A percentile compares a stretch with the other conserved stretches of the same genome.
Evolutionary conservation across 2,329 filamentous ascomycete species (phyloP).

Genomic region (Arthrobotrys entomopaga): DNA sequence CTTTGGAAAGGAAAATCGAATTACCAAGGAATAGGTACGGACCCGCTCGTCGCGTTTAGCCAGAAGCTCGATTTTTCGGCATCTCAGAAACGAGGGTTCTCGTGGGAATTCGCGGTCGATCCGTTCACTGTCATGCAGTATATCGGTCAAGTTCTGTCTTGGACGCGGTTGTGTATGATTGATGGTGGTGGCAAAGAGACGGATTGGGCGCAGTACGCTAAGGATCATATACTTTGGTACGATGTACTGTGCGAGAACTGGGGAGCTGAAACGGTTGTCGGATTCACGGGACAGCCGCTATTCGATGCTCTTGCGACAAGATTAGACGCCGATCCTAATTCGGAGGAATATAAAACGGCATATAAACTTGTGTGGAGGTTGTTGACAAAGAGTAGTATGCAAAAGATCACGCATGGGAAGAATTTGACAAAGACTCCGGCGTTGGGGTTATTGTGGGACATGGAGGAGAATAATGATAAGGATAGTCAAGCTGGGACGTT

Average conservation of each 20-base stretch:
- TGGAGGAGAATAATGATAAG: conserved; percentile 60
- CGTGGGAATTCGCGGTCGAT: conserved; percentile 61
- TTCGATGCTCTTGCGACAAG: conserved; percentile 57
- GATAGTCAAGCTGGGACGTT: conserved; percentile 61
- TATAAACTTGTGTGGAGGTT: conserved; percentile 60
- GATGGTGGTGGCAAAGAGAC: conserved; percentile 59
- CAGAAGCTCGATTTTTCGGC: conserved; percentile 58
- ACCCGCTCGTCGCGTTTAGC: conserved; percentile 60
- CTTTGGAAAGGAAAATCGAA: conserved; percentile 62
- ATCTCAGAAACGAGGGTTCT: conserved; percentile 57
- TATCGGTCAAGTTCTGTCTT: conserved; percentile 62
- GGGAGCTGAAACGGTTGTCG: conserved; percentile 56
- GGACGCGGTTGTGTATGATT: conserved; percentile 61
- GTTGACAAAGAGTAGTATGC: conserved; percentile 60
- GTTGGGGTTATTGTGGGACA: conserved; percentile 60
- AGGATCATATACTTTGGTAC: conserved; percentile 60
- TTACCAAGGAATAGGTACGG: conserved; percentile 59
- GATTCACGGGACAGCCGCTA: conserved; percentile 49
- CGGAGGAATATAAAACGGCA: conserved; percentile 56
- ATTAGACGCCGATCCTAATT: conserved; percentile 56
- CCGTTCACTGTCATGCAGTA: conserved; percentile 61
- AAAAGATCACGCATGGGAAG: conserved; percentile 62
- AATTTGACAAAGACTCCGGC: conserved; percentile 57
- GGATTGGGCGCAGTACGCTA: conserved; percentile 61
- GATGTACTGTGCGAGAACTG: conserved; percentile 59